Evolutionary conservation across 345 rosid species (phyloP).

Genomic region (Citrus maxima): DNA sequence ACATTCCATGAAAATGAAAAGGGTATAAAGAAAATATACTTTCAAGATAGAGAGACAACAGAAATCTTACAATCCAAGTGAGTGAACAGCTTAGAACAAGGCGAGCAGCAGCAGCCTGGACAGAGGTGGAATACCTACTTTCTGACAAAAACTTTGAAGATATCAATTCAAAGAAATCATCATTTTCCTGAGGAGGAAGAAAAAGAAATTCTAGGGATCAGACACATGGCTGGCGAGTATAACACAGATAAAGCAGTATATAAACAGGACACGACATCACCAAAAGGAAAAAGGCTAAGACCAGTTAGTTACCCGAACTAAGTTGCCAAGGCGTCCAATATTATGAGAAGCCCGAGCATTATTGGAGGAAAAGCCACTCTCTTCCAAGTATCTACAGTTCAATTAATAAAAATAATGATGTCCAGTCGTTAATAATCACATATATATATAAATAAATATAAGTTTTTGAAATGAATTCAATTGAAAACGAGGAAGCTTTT

Average conservation of each 20-base stretch:
- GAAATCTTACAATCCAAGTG: constrained; percentile 63
- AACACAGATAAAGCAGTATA: neutral
- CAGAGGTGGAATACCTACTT: constrained; percentile 56
- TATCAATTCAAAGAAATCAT: constrained; percentile 93
- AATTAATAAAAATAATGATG: neutral
- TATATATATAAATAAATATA: too few species aligned
- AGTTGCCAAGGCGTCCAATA: constrained; percentile 74
- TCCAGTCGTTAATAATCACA: too few species aligned
- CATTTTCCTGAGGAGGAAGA: constrained; percentile 68
- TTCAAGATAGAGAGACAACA: neutral
- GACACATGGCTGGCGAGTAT: neutral
- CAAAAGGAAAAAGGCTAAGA: constrained; percentile 4
- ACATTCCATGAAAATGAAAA: neutral
- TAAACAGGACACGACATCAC: neutral
- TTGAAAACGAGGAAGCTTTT: neutral
- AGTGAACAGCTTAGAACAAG: constrained; percentile 73
- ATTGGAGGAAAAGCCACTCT: constrained; percentile 43
- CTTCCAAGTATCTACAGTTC: constrained; percentile 54
- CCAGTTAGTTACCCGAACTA: constrained; percentile 54
- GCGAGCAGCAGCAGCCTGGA: constrained; percentile 89
- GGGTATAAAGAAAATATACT: neutral
- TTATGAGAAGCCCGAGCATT: constrained; percentile 71
- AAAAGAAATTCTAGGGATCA: neutral
- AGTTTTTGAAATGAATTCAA: neutral
- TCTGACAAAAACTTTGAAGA: constrained; percentile 86